These are phyloP conservation scores for Colletotrichum tropicicola DNA, from an alignment of 2,329 filamentous ascomycete species.

Conservation along the genomic window DNA sequence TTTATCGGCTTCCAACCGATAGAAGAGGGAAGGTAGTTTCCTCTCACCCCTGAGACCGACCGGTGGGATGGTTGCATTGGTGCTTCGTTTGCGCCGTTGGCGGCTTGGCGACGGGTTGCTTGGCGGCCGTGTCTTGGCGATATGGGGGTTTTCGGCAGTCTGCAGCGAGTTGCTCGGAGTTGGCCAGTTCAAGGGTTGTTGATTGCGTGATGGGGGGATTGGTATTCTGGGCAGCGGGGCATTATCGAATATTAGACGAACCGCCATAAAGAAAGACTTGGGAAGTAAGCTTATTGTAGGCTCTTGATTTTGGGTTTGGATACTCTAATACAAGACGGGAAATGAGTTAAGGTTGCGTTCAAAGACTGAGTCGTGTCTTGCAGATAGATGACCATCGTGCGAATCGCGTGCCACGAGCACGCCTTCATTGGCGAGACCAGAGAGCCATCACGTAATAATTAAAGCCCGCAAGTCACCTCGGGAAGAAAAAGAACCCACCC, in stretches of 20 bases:
- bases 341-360: background rate
- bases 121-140: background rate
- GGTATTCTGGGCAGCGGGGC: background rate
- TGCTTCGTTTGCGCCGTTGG: constrained; percentile 11
- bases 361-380: background rate
- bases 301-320: background rate
- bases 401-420: background rate
- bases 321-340: background rate
- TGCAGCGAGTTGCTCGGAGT: background rate
- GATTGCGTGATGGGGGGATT: background rate
- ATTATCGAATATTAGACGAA: background rate
- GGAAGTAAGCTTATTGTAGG: constrained; percentile 17
- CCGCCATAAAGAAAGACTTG: too few relatives aligned
- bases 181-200: background rate
- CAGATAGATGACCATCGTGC: background rate
- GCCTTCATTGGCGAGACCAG: background rate
- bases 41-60: background rate
- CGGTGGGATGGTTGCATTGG: constrained; percentile 9
- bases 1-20: constrained; percentile 1
- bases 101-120: constrained; percentile 17
- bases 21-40: constrained; percentile 29
- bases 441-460: background rate
- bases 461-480: background rate
- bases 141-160: background rate
- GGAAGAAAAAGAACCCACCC: background rate